These are phyloP conservation scores for Botrytis fabae DNA, from an alignment of 2,329 filamentous ascomycete species.

Conservation along the genomic window DNA sequence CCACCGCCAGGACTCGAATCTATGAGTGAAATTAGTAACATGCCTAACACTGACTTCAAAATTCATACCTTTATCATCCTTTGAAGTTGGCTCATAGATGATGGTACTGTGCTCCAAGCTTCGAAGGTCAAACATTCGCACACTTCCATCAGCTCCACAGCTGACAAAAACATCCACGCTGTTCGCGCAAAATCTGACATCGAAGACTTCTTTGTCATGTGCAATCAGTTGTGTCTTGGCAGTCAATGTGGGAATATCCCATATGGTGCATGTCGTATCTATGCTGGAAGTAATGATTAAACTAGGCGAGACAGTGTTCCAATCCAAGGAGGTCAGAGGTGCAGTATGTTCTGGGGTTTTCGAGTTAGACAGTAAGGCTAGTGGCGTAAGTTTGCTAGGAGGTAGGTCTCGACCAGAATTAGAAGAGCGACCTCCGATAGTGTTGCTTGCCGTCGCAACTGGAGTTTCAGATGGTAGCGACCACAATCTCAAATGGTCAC, in stretches of 20 bases:
- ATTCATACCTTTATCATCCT: conserved; percentile 67
- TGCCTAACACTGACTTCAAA: neutral
- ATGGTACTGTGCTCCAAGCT: conserved; percentile 98
- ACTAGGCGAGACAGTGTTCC: conserved; percentile 96
- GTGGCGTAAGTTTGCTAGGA: conserved; percentile 80
- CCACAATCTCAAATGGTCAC: conserved; percentile 92
- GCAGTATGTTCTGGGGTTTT: conserved; percentile 98
- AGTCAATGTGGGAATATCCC: conserved; percentile 97
- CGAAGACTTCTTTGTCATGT: conserved; percentile 98
- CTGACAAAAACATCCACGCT: conserved; percentile 99
- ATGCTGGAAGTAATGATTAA: conserved; percentile 98
- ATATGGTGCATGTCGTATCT: conserved; percentile 98
- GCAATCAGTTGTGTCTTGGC: conserved; percentile 98
- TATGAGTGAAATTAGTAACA: conserved; percentile 29
- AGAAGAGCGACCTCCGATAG: conserved; percentile 61
- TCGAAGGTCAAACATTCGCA: conserved; percentile 96
- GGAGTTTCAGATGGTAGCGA: conserved; percentile 74
- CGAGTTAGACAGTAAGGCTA: conserved; percentile 92
- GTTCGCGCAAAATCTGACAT: conserved; percentile 96
- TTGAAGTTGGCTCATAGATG: conserved; percentile 95
- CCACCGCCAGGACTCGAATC: conserved; percentile 53
- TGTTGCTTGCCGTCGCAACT: conserved; percentile 59
- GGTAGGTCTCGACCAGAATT: conserved; percentile 59
- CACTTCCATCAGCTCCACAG: conserved; percentile 95
- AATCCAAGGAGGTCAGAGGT: conserved; percentile 92